These are phyloP conservation scores for Olyra latifolia DNA, from an alignment of 176 grass and related monocot genomes.

Conservation along the genomic window DNA sequence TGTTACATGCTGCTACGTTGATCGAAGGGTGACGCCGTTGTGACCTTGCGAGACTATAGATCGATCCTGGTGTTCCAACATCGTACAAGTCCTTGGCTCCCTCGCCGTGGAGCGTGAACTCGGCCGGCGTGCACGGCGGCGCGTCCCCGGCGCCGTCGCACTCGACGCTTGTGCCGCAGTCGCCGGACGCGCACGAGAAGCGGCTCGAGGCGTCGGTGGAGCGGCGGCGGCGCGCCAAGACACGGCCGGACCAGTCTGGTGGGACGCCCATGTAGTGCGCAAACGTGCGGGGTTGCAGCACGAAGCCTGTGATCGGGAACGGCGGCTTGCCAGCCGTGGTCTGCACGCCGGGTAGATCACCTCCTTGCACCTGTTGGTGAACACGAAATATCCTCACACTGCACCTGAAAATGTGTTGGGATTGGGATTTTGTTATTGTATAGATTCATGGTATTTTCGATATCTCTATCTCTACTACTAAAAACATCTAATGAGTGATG, in stretches of 20 bases:
- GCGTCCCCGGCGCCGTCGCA: constrained; percentile 36
- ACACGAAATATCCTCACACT: constrained; percentile 32
- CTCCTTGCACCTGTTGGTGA: constrained; percentile 48
- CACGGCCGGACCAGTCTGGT: constrained; percentile 45
- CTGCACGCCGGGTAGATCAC: constrained; percentile 53
- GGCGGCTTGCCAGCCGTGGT: background rate
- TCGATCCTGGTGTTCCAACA: no score
- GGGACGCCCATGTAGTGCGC: background rate
- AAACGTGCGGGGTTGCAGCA: constrained; percentile 2
- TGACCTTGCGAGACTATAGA: no score
- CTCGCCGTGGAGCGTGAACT: constrained; percentile 52
- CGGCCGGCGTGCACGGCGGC: constrained; percentile 43
- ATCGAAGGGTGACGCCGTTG: no score
- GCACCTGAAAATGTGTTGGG: constrained; percentile 38
- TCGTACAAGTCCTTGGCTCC: constrained; percentile 56
- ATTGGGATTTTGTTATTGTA: no score
- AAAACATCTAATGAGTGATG: no score
- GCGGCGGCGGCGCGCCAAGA: constrained; percentile 51
- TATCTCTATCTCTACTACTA: no score
- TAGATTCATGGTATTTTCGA: no score
- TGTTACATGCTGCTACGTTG: no score
- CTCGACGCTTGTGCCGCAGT: constrained; percentile 30
- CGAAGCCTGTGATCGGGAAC: constrained; percentile 49
- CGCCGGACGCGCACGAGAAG: constrained; percentile 48
- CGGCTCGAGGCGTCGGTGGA: constrained; percentile 25